phyloP scores from a whole-genome alignment of 805 yeast genomes.

The Candida hungchunana region DNA sequence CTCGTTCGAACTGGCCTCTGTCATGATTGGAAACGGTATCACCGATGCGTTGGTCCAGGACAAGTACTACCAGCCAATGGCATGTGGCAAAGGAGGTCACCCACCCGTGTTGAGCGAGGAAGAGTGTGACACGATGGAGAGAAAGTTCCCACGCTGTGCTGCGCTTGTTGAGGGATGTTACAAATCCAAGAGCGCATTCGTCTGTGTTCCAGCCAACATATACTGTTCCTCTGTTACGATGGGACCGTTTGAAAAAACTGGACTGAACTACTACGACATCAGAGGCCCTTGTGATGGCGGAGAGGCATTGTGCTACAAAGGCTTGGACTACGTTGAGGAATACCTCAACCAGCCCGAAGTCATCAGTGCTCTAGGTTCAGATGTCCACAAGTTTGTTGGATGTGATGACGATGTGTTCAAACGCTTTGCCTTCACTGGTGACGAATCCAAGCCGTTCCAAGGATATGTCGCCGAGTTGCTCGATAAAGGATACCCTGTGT shows the following conservation, averaged over 20 bases:
- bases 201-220: conserved; percentile 79
- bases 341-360: conserved; percentile 73
- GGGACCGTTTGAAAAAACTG: conserved; percentile 70
- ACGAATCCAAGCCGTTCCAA: conserved; percentile 83
- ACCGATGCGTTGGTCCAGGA: conserved; percentile 82
- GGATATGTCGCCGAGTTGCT: conserved; percentile 64
- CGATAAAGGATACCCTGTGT: conserved; percentile 68
- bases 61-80: conserved; percentile 85
- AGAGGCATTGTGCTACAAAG: conserved; percentile 69
- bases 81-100: conserved; percentile 86
- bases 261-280: conserved; percentile 83
- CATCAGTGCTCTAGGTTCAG: conserved; percentile 76
- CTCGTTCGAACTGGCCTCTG: conserved; percentile 65
- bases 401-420: conserved; percentile 66
- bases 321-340: conserved; percentile 61
- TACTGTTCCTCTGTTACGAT: conserved; percentile 72
- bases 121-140: conserved; percentile 62
- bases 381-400: conserved; percentile 63
- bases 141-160: conserved; percentile 60
- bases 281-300: conserved; percentile 72
- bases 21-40: conserved; percentile 89
- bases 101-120: conserved; percentile 67
- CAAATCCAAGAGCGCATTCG: conserved; percentile 53
- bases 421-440: conserved; percentile 74
- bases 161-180: conserved; percentile 64